These are phyloP conservation scores for Acacia concinna DNA, from an alignment of 331 rosid genomes.

Conservation along the genomic window DNA sequence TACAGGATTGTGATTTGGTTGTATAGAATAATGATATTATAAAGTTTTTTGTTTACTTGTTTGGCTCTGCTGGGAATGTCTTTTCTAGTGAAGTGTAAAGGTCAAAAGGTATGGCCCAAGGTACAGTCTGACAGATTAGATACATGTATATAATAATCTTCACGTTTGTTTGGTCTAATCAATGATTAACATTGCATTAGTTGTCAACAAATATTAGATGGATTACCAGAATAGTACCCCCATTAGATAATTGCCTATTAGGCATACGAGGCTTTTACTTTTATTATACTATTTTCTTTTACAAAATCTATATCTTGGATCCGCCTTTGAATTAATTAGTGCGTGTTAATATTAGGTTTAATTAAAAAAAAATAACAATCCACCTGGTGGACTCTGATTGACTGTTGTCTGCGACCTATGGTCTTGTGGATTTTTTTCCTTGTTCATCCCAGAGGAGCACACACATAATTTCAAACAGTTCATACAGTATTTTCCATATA, in stretches of 20 bases:
- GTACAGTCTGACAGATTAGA: constrained; percentile 31
- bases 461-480: constrained; percentile 16
- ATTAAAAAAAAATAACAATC: background rate
- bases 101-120: constrained; percentile 46
- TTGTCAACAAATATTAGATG: constrained; percentile 21
- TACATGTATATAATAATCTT: constrained; percentile 5
- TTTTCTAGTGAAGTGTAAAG: constrained; percentile 40
- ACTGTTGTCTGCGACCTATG: constrained; percentile 34
- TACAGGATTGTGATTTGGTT: background rate
- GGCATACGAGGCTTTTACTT: background rate
- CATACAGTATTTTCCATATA: constrained; percentile 19
- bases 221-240: background rate
- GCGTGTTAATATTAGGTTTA: background rate
- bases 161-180: background rate
- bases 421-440: background rate
- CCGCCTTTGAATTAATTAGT: background rate
- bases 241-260: background rate
- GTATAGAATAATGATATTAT: background rate
- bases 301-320: background rate
- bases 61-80: constrained; percentile 34
- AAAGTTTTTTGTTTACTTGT: background rate
- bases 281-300: background rate
- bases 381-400: constrained; percentile 46
- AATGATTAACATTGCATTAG: constrained; percentile 34
- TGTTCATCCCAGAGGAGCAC: background rate